phyloP scores from a whole-genome alignment of 1,284 basidiomycete genomes.

The Leccinum angustisporum region DNA sequence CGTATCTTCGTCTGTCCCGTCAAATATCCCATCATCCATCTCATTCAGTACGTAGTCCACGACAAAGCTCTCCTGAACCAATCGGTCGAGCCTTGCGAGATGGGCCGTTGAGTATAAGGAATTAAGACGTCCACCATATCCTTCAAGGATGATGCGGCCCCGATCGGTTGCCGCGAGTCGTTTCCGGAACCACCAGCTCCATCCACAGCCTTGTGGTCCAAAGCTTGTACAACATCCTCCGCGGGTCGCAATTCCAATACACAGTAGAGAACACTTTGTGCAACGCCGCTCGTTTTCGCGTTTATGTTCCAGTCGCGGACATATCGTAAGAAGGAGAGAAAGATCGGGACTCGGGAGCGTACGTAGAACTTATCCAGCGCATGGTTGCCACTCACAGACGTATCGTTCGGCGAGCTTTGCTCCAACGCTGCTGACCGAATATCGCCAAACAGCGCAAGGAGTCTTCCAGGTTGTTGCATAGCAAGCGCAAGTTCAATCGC shows the following conservation, averaged over 20 bases:
- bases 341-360: slow-evolving; percentile 75
- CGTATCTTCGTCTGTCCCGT: slow-evolving; percentile 41
- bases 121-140: slow-evolving; percentile 85
- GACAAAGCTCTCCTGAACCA: slow-evolving; percentile 92
- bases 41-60: slow-evolving; percentile 90
- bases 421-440: slow-evolving; percentile 43
- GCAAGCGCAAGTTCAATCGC: slow-evolving; percentile 90
- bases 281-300: slow-evolving; percentile 81
- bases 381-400: slow-evolving; percentile 60
- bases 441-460: slow-evolving; percentile 79
- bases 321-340: slow-evolving; percentile 82
- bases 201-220: slow-evolving; percentile 43
- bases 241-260: slow-evolving; percentile 75
- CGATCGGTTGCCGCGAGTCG: slow-evolving; percentile 15
- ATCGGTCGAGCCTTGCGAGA: slow-evolving; percentile 78
- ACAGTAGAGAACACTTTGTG: slow-evolving; percentile 84
- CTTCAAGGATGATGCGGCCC: slow-evolving; percentile 51
- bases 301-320: slow-evolving; percentile 94
- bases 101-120: slow-evolving; percentile 92
- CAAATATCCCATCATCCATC: slow-evolving; percentile 84
- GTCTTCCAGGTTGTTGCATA: slow-evolving; percentile 90
- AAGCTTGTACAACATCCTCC: slow-evolving; percentile 75
- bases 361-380: slow-evolving; percentile 82
- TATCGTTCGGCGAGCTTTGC: slow-evolving; percentile 3
- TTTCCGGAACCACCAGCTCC: background rate